Percentiles rank a stretch among this genome's conserved stretches.
phyloP scores from a whole-genome alignment of 2,329 filamentous ascomycete species.

The Malbranchea zuffiana region DNA sequence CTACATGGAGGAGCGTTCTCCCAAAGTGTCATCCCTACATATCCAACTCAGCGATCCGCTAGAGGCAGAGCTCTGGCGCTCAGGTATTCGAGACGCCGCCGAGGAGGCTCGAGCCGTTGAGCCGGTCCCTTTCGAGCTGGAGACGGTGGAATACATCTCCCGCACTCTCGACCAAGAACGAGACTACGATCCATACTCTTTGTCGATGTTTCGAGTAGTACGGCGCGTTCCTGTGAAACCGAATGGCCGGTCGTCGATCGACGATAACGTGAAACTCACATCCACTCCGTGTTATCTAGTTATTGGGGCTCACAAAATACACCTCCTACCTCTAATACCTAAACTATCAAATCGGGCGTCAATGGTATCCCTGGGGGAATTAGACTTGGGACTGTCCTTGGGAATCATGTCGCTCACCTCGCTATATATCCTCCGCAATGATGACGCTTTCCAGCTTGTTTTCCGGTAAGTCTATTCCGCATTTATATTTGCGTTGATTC shows the following conservation, averaged over 20 bases:
- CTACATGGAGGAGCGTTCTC: conserved; percentile 54
- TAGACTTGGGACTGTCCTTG: conserved; percentile 40
- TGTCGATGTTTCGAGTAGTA: conserved; percentile 58
- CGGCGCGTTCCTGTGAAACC: conserved; percentile 50
- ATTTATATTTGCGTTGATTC: background rate
- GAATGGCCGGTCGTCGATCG: conserved; percentile 47
- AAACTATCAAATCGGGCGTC: conserved; percentile 46
- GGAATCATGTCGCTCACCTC: conserved; percentile 53
- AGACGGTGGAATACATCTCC: conserved; percentile 52
- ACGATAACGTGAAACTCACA: conserved; percentile 54
- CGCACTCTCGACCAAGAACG: conserved; percentile 53
- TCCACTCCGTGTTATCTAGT: conserved; percentile 58
- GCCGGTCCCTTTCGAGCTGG: conserved; percentile 44
- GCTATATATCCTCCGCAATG: conserved; percentile 48
- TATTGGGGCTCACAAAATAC: conserved; percentile 58
- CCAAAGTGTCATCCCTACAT: conserved; percentile 49
- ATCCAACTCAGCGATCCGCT: conserved; percentile 54
- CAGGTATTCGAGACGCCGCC: conserved; percentile 49
- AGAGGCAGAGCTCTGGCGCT: conserved; percentile 56
- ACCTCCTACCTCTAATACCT: conserved; percentile 51
- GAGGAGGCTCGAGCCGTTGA: conserved; percentile 45
- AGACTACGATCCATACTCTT: conserved; percentile 58
- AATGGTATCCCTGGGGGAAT: conserved; percentile 42
- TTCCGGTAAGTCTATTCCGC: conserved; percentile 41
- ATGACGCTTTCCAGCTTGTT: conserved; percentile 56